A percentile compares a stretch with the other conserved stretches of the same genome.
Evolutionary conservation across 2,329 filamentous ascomycete genomes (phyloP).

Genomic region (Aspergillus fischeri): DNA sequence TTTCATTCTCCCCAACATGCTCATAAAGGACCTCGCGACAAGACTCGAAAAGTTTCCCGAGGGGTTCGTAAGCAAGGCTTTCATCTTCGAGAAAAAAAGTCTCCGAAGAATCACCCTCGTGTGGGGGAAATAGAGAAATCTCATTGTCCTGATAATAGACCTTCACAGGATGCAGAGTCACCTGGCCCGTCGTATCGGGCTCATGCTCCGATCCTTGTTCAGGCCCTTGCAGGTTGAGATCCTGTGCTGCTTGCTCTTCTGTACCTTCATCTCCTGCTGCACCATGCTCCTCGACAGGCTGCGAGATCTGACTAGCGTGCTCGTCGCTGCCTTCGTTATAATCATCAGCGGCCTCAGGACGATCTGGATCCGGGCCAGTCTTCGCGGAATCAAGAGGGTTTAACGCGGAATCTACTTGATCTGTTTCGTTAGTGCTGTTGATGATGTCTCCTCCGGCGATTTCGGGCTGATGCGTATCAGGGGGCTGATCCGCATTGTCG

Average conservation of each 20-base stretch:
- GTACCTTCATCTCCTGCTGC: slow-evolving; percentile 4
- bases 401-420: slow-evolving; percentile 8
- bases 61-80: slow-evolving; percentile 48
- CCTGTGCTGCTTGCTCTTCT: slow-evolving; percentile 5
- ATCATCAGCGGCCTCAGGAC: not conserved
- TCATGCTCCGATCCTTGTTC: slow-evolving; percentile 8
- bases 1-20: slow-evolving; percentile 53
- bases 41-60: slow-evolving; percentile 54
- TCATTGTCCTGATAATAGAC: slow-evolving; percentile 54
- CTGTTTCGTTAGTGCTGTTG: slow-evolving; percentile 19
- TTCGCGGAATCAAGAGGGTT: not conserved
- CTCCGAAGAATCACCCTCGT: slow-evolving; percentile 49
- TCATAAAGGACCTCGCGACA: slow-evolving; percentile 54
- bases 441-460: not conserved
- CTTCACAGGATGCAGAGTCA: slow-evolving; percentile 45
- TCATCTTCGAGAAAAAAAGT: slow-evolving; percentile 56
- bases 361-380: not conserved
- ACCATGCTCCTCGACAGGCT: slow-evolving; percentile 7
- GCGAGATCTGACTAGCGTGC: slow-evolving; percentile 11
- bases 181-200: slow-evolving; percentile 3
- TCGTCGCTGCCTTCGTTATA: slow-evolving; percentile 12
- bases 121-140: slow-evolving; percentile 57
- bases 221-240: slow-evolving; percentile 2
- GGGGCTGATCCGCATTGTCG: not conserved
- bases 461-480: not conserved